phyloP scores from a whole-genome alignment of 495 filamentous ascomycete genomes.

The Lepidopterella palustris region DNA sequence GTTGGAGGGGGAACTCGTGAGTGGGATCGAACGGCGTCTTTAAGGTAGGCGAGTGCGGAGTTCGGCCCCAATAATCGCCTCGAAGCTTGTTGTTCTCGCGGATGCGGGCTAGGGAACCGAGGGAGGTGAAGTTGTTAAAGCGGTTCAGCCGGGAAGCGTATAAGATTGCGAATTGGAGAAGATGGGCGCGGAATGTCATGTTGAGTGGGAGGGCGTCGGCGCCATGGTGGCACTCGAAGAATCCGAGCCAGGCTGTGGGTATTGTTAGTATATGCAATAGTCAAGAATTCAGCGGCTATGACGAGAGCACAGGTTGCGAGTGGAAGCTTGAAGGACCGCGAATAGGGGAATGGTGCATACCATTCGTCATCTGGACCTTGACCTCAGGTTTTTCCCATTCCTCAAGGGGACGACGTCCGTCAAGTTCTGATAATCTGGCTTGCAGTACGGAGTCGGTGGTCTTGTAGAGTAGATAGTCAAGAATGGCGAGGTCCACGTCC shows the following conservation, averaged over 20 bases:
- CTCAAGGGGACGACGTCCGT: not conserved
- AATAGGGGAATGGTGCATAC: not conserved
- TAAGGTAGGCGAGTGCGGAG: slow-evolving; percentile 15
- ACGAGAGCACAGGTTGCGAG: not conserved
- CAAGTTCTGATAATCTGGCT: slow-evolving; percentile 4
- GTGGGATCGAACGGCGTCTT: slow-evolving; percentile 14
- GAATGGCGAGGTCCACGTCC: slow-evolving; percentile 24
- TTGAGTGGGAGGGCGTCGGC: slow-evolving; percentile 14
- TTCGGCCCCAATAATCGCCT: not conserved
- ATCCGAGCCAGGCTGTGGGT: slow-evolving; percentile 18
- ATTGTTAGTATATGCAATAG: not conserved
- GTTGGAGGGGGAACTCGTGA: slow-evolving; percentile 21
- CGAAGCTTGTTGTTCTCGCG: slow-evolving; percentile 14
- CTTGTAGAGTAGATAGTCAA: slow-evolving; percentile 24
- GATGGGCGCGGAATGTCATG: slow-evolving; percentile 13
- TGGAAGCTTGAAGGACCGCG: not conserved
- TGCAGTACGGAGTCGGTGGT: slow-evolving; percentile 19
- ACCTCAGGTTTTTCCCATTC: slow-evolving; percentile 16
- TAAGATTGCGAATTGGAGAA: slow-evolving; percentile 21
- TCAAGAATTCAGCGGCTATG: not conserved
- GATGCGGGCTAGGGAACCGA: slow-evolving; percentile 15
- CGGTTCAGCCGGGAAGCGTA: slow-evolving; percentile 23
- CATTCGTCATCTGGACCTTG: not conserved
- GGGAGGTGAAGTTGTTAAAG: slow-evolving; percentile 18
- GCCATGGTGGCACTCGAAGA: slow-evolving; percentile 15